Evolutionary conservation across 495 filamentous ascomycete species (phyloP), one percentile per base, ranked within the genome.

Genomic region (Podospora australis): DNA sequence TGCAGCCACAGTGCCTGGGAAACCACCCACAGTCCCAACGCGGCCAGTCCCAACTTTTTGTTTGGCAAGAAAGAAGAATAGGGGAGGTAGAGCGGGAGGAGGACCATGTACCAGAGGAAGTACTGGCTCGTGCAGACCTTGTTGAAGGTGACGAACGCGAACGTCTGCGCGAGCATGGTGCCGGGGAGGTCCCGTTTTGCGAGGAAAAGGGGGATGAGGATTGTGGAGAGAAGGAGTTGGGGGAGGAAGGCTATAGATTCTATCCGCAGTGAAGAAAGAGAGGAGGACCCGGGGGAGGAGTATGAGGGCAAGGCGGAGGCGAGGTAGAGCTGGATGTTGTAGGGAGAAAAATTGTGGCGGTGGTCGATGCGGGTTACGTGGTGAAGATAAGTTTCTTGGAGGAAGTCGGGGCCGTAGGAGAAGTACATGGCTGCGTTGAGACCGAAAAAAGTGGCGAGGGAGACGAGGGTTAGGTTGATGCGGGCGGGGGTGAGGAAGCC

Each of bases 71-170:
- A 73, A 1, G 83, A 84, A 0, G 89, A 95, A 5, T 64, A 67
- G 0, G 92, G 88, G 0, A 98, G 80, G 62, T 97, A 95, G 35
- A 96, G 82, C 0, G 92, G 91, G 13, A 97, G 77, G 49, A 98
- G 82, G 48, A 96, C 78, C 54, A 95, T 80, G 65, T 98, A 96
- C 92, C 92, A 98, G 48, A 98, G 78, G 63, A 97, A 97, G 60
- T 98, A 98, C 90, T 97, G 92, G 59, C 87, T 91, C 1, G 92
- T 98, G 76, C 90, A 96, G 14, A 98, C 92, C 72, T 98, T 98
- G 63, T 98, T 98, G 48, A 95, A 97, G 4, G 87, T 81, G 5
- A 97, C 92, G 66, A 98, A 98, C 0, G 92, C 86, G 63, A 96
- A 96, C 0, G 94, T 97, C 68, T 98, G 92, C n/a, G 87, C 89